Evolutionary conservation across 768 basidiomycete species (phyloP).

Genomic region (Kwoniella mangroviensis): DNA sequence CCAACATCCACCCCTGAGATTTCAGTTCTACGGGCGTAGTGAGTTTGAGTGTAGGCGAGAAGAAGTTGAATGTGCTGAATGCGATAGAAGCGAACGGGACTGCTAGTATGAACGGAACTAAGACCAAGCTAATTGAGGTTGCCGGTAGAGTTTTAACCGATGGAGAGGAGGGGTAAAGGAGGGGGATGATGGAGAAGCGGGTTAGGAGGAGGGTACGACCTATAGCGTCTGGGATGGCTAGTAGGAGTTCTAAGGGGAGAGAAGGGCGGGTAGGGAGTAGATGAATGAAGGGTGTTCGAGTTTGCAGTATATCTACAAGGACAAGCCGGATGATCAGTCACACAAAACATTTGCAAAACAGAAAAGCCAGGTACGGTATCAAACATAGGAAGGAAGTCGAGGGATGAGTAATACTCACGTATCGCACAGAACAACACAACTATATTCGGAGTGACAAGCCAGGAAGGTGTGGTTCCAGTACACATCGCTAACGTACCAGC

Average conservation of each 20-base stretch:
- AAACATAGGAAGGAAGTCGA: background rate
- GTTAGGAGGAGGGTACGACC: slow-evolving; percentile 79
- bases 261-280: slow-evolving; percentile 66
- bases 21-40: slow-evolving; percentile 79
- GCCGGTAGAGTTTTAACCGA: slow-evolving; percentile 67
- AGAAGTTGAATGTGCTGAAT: slow-evolving; percentile 65
- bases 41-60: slow-evolving; percentile 70
- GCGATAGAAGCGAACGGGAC: slow-evolving; percentile 64
- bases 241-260: slow-evolving; percentile 70
- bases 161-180: slow-evolving; percentile 63
- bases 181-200: slow-evolving; percentile 70
- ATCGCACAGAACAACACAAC: slow-evolving; percentile 67
- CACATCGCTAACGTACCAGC: slow-evolving; percentile 34
- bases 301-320: slow-evolving; percentile 44
- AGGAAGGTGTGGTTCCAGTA: slow-evolving; percentile 66
- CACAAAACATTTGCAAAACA: background rate
- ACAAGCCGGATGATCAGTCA: background rate
- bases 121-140: slow-evolving; percentile 77
- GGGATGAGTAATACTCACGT: slow-evolving; percentile 60
- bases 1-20: slow-evolving; percentile 82
- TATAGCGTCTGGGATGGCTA: slow-evolving; percentile 76
- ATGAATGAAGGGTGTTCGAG: slow-evolving; percentile 62
- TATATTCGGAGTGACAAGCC: slow-evolving; percentile 73
- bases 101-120: slow-evolving; percentile 77
- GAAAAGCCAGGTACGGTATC: background rate